These are phyloP conservation scores for Spiraea crenata DNA, from an alignment of 331 rosid species.

Conservation along the genomic window DNA sequence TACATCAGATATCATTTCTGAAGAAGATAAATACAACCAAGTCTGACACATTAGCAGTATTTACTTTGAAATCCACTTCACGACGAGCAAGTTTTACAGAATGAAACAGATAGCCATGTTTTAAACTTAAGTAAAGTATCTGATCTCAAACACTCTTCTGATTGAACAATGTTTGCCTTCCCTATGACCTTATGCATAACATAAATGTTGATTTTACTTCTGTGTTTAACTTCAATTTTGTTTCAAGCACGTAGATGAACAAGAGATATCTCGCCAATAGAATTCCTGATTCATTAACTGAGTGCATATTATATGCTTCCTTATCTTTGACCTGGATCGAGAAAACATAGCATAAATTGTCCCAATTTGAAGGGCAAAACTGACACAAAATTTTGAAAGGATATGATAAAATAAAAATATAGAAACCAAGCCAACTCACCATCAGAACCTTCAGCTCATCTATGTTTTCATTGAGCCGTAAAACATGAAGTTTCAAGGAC, in stretches of 20 bases:
- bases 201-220: conserved; percentile 22
- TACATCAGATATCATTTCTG: conserved; percentile 1
- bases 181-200: conserved; percentile 38
- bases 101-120: conserved; percentile 29
- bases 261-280: conserved; percentile 47
- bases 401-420: conserved; percentile 5
- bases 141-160: conserved; percentile 31
- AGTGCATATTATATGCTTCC: conserved; percentile 40
- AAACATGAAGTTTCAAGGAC: conserved; percentile 94
- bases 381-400: conserved; percentile 13
- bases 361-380: conserved; percentile 20
- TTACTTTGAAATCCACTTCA: conserved; percentile 35
- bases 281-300: conserved; percentile 28
- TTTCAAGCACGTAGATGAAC: not conserved
- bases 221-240: not conserved
- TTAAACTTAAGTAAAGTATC: conserved; percentile 17
- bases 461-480: conserved; percentile 62
- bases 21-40: not conserved
- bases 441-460: conserved; percentile 61
- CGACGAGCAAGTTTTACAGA: conserved; percentile 16
- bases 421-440: conserved; percentile 50
- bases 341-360: conserved; percentile 7
- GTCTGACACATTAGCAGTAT: conserved; percentile 5
- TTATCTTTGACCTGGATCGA: conserved; percentile 48
- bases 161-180: conserved; percentile 15